A percentile compares a stretch with the other conserved stretches of the same genome.
Evolutionary conservation across 257 asterid species (phyloP).

Genomic region (Fraxinus americana): DNA sequence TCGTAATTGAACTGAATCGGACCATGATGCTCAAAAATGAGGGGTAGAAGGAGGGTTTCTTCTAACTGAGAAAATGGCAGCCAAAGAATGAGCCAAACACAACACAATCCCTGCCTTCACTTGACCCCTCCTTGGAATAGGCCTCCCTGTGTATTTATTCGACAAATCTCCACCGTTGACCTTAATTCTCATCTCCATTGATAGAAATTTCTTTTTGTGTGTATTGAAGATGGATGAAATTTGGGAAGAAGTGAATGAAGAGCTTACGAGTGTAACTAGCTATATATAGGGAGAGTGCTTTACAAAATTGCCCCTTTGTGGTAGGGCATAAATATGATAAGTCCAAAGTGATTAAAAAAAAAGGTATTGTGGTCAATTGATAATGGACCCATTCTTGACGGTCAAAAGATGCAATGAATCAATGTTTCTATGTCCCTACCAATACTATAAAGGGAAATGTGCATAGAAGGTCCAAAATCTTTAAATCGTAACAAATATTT

Average conservation of each 20-base stretch:
- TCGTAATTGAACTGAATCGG: no score
- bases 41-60: neutral
- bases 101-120: conserved; percentile 16
- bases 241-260: neutral
- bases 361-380: neutral
- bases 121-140: conserved; percentile 23
- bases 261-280: neutral
- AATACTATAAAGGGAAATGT: neutral
- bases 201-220: neutral
- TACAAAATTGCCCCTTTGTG: neutral
- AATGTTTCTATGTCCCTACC: neutral
- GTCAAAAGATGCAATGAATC: neutral
- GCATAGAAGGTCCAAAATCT: no score
- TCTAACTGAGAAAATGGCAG: conserved; percentile 15
- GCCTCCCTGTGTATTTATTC: neutral
- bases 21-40: neutral
- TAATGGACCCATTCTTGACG: neutral
- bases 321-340: neutral
- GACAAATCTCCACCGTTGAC: neutral
- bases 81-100: conserved; percentile 18
- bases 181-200: neutral
- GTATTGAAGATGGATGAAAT: neutral
- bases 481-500: no score
- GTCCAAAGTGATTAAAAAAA: neutral
- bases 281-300: neutral